Base-by-base conservation (phyloP, 495 filamentous ascomycete genomes). In the Penicillium paradoxum region DNA sequence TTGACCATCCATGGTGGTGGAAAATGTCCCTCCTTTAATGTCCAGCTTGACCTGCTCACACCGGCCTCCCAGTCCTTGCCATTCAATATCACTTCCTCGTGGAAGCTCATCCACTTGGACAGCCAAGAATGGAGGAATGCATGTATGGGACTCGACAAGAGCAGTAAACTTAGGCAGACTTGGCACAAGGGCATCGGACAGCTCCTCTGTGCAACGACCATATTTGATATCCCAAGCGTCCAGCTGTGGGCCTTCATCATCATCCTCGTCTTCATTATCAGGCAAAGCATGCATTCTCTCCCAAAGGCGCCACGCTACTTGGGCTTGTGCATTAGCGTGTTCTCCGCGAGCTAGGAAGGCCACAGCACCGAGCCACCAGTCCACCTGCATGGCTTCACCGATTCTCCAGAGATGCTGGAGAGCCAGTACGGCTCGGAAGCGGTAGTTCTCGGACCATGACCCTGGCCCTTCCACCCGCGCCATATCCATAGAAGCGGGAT, bases 321-420 rank as follows among this genome's bases (percentile, higher is more conserved):
- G 58, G 2, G 72, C 80, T 45, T 74, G 68, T 13, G 49, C 57
- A 18, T 62, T 58, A 32, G 58, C 68, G 50, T 56, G 42, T 18
- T 53, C 62, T 45, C 55, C 58, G 1, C 62, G 66, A 3, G 74
- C 65, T 29, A 96, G 73, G 62, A 86, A 97, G 2, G 84, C 89
- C 54, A 95, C 77, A 0, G 75, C 87, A 17, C 82, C 82, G 0
- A 78, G 72, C 85, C 87, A 90, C 80, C 83, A 89, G 25, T 77
- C 70, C 10, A 93, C 88, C 29, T 81, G 70, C 76, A 84, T 85
- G 10, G 82, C 84, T 24, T 71, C 67, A 1, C 87, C 91, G 39
- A 99, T 87, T 7, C 95, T 79, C 83, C 83, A 93, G 24, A 97
- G 77, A 71, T 99, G 92, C 69, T 99, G 93, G 19, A 97, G 71